Percentiles rank a stretch among this genome's conserved stretches.
These are phyloP conservation scores for Spongospora subterranea DNA, from an alignment of 208 protist genomes.

Conservation along the genomic window DNA sequence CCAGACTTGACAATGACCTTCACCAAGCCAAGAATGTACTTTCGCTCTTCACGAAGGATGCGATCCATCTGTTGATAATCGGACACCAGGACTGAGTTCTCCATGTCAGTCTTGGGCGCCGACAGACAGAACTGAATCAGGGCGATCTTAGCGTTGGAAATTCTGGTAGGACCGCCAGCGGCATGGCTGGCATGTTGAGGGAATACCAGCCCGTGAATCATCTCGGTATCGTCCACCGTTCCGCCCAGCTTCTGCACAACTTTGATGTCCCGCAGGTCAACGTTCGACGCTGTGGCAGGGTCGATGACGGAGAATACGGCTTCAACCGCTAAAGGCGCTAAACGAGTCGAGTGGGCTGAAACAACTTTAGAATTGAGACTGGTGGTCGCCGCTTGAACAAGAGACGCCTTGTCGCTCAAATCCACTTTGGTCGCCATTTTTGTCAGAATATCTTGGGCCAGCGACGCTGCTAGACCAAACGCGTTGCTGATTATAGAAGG, in stretches of 20 bases:
- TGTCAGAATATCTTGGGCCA: conserved; percentile 80
- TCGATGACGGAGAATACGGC: conserved; percentile 89
- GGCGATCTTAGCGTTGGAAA: conserved; percentile 96
- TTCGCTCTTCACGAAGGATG: conserved; percentile 94
- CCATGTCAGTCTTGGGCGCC: conserved; percentile 98
- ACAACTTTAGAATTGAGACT: conserved; percentile 97
- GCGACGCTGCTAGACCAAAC: conserved; percentile 82
- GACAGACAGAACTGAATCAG: conserved; percentile 99
- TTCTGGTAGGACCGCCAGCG: conserved; percentile 88
- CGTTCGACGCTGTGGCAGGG: conserved; percentile 84
- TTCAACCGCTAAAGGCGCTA: conserved; percentile 98
- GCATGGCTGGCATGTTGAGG: conserved; percentile 86
- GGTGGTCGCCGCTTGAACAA: conserved; percentile 93
- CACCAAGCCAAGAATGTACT: conserved; percentile 95
- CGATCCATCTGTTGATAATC: conserved; percentile 98
- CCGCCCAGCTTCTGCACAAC: conserved; percentile 88
- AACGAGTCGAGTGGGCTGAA: conserved; percentile 73
- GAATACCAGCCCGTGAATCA: conserved; percentile 92
- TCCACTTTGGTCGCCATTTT: conserved; percentile 90
- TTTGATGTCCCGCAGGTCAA: conserved; percentile 95
- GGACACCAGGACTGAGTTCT: conserved; percentile 90
- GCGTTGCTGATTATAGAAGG: conserved; percentile 91
- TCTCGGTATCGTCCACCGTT: conserved; percentile 96
- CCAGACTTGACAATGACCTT: conserved; percentile 94
- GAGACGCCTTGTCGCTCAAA: conserved; percentile 86